A percentile compares a stretch with the other conserved stretches of the same genome.
These are phyloP conservation scores for Mycosphaerella sp. DNA, from an alignment of 2,329 filamentous ascomycete genomes.

Conservation along the genomic window DNA sequence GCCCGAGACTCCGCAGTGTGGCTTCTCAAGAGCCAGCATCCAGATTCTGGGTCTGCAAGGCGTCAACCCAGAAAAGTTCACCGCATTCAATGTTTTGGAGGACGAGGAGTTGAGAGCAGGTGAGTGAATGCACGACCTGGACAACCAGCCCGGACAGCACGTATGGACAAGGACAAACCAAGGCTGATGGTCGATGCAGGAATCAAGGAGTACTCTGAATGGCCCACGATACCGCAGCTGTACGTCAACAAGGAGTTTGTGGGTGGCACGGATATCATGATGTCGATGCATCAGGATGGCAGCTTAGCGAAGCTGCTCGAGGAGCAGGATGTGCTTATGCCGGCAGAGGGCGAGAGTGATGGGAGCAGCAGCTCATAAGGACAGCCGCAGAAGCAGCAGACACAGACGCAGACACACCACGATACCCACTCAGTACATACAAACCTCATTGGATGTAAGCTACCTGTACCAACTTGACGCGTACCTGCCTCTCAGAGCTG, in stretches of 20 bases:
- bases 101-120: conserved; percentile 78
- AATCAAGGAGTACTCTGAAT: conserved; percentile 98
- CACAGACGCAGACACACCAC: conserved; percentile 1
- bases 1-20: conserved; percentile 90
- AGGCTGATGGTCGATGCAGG: conserved; percentile 46
- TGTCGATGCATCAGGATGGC: conserved; percentile 95
- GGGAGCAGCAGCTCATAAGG: conserved; percentile 14
- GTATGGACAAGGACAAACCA: neutral
- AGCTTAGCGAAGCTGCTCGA: conserved; percentile 86
- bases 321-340: conserved; percentile 78
- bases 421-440: conserved; percentile 10
- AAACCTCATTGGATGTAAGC: neutral
- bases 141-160: neutral
- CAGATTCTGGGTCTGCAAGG: conserved; percentile 93
- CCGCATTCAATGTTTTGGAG: conserved; percentile 96
- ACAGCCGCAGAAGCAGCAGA: conserved; percentile 8
- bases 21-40: conserved; percentile 90
- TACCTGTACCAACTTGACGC: neutral
- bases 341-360: conserved; percentile 48
- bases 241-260: conserved; percentile 95
- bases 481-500: no score
- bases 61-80: conserved; percentile 90
- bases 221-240: conserved; percentile 96
- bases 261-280: conserved; percentile 93
- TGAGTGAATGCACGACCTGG: conserved; percentile 33